Evolutionary conservation across 345 rosid species (phyloP), one percentile per base, ranked within the genome.

Genomic region (Populus ilicifolia): DNA sequence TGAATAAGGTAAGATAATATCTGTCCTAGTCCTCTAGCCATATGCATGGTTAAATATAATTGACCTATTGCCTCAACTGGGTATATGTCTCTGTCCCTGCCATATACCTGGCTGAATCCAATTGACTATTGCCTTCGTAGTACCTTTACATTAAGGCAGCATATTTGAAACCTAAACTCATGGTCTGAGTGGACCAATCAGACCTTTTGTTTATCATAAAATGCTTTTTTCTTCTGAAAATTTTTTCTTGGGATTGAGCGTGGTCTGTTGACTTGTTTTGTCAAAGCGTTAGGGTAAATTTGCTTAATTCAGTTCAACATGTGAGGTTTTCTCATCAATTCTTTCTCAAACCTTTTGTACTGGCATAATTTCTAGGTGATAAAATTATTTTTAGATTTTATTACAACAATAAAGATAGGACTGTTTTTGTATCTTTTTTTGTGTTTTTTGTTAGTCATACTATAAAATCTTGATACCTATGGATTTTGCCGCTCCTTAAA

Each of bases 1-100:
- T 87, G 61, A 88, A 82, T 74, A 87, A 93, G 97, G 99, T 93
- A 87, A 43, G 77, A 50, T 52, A 86, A 43, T 76, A 50, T 62
- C 36, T 36, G 50, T n/a, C 8, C 43, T 39, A 17, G 39, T 38
- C 27, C 41, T 50, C 30, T 50, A 36, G 52, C 29, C 73, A 29
- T 68, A 5, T 25, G 78, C 29, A 39, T 44, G 6, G 1, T 4
- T n/a, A 7, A 44, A 27, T 64, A 25, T 75, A n/a, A 50, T 67
- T 67, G 46, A 46, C 54, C 12, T 48, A 14, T 54, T 20, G 66
- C 52, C 39, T 75, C 23, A 67, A 20, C n/a, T 11, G 21, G 41
- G 21, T 41, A 29, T 52, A 2, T 7, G 25, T 54, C 4, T 21
- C 11, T 20, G 61, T 20, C 61, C 61, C 61, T 21, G 2, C 25